A percentile compares a stretch with the other conserved stretches of the same genome.
Conservation (phyloP, 768 basidiomycete genomes). For the Lactarius pseudohatsudake region DNA sequence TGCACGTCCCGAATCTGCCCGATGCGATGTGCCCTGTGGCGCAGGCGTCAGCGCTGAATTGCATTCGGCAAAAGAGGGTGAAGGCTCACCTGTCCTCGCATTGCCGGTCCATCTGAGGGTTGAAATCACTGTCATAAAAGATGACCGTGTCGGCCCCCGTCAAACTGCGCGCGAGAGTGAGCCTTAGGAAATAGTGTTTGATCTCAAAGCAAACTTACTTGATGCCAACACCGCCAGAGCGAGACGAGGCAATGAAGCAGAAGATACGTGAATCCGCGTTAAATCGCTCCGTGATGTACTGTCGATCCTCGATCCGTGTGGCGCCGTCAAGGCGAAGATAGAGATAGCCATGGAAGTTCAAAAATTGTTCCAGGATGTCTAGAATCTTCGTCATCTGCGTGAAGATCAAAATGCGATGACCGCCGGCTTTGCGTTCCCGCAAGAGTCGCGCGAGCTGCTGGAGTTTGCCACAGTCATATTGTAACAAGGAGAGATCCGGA, state of each 20-base stretch:
- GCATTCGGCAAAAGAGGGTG: neutral
- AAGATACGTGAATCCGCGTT: slow-evolving; percentile 75
- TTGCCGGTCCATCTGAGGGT: slow-evolving; percentile 96
- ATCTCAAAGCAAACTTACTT: slow-evolving; percentile 57
- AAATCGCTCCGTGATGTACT: slow-evolving; percentile 86
- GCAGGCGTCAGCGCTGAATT: slow-evolving; percentile 16
- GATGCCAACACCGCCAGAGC: slow-evolving; percentile 88
- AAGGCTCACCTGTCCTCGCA: slow-evolving; percentile 83
- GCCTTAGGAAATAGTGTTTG: neutral
- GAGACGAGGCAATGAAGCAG: slow-evolving; percentile 86
- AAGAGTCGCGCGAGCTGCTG: slow-evolving; percentile 80
- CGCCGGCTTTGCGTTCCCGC: slow-evolving; percentile 79
- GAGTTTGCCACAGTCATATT: slow-evolving; percentile 96
- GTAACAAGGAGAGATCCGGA: slow-evolving; percentile 83
- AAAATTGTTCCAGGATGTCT: slow-evolving; percentile 90
- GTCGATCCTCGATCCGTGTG: slow-evolving; percentile 92
- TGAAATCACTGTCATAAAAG: slow-evolving; percentile 97
- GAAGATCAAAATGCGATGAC: slow-evolving; percentile 91
- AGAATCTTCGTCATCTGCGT: slow-evolving; percentile 96
- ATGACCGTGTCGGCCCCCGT: slow-evolving; percentile 94
- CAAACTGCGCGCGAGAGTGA: slow-evolving; percentile 46
- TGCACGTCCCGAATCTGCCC: slow-evolving; percentile 96
- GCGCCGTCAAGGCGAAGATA: slow-evolving; percentile 94
- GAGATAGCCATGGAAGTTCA: slow-evolving; percentile 89
- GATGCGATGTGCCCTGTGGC: slow-evolving; percentile 87